These are phyloP conservation scores for Metschnikowia peoriensis DNA, from an alignment of 805 yeast genomes.

Conservation along the genomic window DNA sequence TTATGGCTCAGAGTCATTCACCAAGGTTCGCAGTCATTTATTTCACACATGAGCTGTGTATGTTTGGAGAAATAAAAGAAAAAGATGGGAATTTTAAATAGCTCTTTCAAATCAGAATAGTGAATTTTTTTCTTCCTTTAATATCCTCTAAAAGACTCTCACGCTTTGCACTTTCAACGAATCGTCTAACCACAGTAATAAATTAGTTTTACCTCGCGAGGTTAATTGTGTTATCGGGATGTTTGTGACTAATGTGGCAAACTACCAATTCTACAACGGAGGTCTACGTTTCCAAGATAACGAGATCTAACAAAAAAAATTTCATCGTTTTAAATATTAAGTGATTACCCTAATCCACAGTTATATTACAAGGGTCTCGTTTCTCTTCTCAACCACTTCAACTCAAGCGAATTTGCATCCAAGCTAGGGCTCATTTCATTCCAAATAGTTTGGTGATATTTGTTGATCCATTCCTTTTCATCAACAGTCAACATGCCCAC, in stretches of 20 bases:
- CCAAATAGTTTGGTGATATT: constrained; percentile 61
- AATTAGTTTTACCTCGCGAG: no score
- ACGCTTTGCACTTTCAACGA: no score
- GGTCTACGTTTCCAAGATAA: no score
- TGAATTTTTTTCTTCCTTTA: no score
- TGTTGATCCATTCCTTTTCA: constrained; percentile 69
- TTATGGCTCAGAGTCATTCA: background rate
- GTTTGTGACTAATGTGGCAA: no score
- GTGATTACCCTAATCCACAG: background rate
- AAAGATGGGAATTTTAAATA: no score
- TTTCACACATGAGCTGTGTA: background rate
- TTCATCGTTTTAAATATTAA: constrained; percentile 1
- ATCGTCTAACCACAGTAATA: no score
- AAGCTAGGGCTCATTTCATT: constrained; percentile 43
- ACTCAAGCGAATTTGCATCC: constrained; percentile 36
- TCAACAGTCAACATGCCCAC: constrained; percentile 49
- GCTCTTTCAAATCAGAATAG: no score
- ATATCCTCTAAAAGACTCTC: no score
- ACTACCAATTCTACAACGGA: no score
- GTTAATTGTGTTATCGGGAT: no score
- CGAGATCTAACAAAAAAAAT: background rate
- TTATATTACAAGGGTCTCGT: constrained; percentile 26
- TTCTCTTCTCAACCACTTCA: constrained; percentile 51
- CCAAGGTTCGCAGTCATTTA: background rate
- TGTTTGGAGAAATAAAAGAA: no score